These are phyloP conservation scores for Bolboschoenoplectus hybrid DNA, from an alignment of 202 grass and related monocot species.

Conservation along the genomic window DNA sequence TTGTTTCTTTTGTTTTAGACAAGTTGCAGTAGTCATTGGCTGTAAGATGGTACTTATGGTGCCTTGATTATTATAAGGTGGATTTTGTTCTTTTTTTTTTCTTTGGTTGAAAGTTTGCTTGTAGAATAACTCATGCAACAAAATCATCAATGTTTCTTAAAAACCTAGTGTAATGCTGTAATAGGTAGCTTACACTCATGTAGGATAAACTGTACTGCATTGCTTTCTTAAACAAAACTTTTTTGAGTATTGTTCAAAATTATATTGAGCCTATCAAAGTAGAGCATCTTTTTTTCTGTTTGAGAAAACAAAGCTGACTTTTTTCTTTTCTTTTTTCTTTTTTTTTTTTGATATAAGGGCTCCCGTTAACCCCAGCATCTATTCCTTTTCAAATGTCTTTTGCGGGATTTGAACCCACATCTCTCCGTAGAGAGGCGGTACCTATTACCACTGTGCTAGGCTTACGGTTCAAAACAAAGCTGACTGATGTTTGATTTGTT, in stretches of 20 bases:
- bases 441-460: no score
- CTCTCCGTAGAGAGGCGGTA: no score
- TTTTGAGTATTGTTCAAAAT: neutral
- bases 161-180: neutral
- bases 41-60: neutral
- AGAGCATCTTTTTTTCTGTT: neutral
- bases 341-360: no score
- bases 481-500: neutral
- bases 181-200: neutral
- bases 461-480: neutral
- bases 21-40: neutral
- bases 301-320: neutral
- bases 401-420: no score
- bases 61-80: neutral
- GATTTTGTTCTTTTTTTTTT: neutral
- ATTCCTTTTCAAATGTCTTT: no score
- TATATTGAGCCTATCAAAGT: neutral
- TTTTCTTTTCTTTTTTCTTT: neutral
- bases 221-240: no score
- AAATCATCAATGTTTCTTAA: neutral
- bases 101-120: neutral
- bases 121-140: neutral
- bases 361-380: no score
- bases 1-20: neutral
- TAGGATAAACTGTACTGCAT: no score